Percentiles rank a stretch among this genome's conserved stretches.
Evolutionary conservation across 805 yeast genomes (phyloP).

Genomic region (Yamadazyma paraphyllophila): DNA sequence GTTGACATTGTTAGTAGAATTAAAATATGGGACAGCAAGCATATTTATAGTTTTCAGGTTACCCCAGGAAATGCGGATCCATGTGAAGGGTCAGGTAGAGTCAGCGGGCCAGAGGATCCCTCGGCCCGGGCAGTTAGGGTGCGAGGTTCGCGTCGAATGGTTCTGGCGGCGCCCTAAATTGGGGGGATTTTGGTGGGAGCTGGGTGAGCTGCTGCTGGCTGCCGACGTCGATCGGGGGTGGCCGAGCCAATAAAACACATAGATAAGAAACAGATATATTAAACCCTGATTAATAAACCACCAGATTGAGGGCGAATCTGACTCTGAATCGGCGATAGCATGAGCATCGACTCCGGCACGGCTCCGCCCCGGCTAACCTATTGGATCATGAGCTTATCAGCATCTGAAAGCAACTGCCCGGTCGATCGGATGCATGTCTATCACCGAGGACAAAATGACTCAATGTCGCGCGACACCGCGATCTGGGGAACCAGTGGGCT

Average conservation of each 20-base stretch:
- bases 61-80: slow-evolving; percentile 10
- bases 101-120: slow-evolving; percentile 1
- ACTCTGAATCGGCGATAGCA: not conserved
- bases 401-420: slow-evolving; percentile 7
- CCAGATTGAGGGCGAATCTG: not conserved
- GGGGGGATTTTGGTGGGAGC: too few relatives aligned
- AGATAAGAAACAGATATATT: too few relatives aligned
- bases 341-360: slow-evolving; percentile 1
- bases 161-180: not conserved
- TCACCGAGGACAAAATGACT: slow-evolving; percentile 6
- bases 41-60: slow-evolving; percentile 13
- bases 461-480: not conserved
- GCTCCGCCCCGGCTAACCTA: not conserved
- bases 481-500: too few relatives aligned
- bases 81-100: slow-evolving; percentile 7
- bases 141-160: too few relatives aligned
- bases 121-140: not conserved
- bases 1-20: slow-evolving; percentile 25
- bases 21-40: slow-evolving; percentile 13
- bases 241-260: too few relatives aligned
- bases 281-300: too few relatives aligned
- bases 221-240: too few relatives aligned
- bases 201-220: too few relatives aligned
- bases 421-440: slow-evolving; percentile 7
- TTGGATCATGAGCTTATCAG: not conserved